Evolutionary conservation across 2,329 filamentous ascomycete genomes (phyloP).

Genomic region (Claviceps purpurea): DNA sequence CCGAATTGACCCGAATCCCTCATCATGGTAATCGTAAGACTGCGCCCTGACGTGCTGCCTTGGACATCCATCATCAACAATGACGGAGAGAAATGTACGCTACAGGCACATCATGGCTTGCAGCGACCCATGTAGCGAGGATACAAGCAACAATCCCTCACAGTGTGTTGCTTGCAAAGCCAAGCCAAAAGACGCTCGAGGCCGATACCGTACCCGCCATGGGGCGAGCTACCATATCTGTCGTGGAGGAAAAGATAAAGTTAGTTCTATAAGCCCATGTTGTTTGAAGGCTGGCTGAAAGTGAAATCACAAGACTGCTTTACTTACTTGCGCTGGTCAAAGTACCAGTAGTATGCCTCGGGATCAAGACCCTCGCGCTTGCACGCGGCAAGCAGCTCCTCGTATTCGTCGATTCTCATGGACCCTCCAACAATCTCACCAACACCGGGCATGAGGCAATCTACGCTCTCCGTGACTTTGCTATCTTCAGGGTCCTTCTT

Average conservation of each 20-base stretch:
- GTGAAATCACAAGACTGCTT: background rate
- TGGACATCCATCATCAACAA: no score
- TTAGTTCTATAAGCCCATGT: background rate
- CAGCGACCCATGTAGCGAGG: conserved; percentile 69
- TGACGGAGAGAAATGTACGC: background rate
- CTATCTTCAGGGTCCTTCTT: conserved; percentile 67
- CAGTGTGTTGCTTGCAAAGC: conserved; percentile 49
- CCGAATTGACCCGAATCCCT: background rate
- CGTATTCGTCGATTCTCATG: conserved; percentile 90
- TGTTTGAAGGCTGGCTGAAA: background rate
- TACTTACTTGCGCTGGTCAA: conserved; percentile 70
- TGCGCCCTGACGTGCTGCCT: background rate
- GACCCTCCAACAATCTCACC: conserved; percentile 93
- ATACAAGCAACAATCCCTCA: conserved; percentile 57
- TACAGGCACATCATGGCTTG: conserved; percentile 43
- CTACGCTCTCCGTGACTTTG: conserved; percentile 85
- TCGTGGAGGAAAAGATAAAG: background rate
- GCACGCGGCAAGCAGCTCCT: conserved; percentile 81
- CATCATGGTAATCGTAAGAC: background rate
- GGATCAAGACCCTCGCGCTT: conserved; percentile 75
- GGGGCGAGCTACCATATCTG: conserved; percentile 70
- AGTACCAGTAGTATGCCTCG: conserved; percentile 94
- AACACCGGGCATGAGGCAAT: conserved; percentile 77
- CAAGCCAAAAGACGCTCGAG: conserved; percentile 38
- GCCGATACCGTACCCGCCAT: conserved; percentile 87